phyloP scores from a whole-genome alignment of 73 alveolate genomes.

The Tetrahymena borealis region DNA sequence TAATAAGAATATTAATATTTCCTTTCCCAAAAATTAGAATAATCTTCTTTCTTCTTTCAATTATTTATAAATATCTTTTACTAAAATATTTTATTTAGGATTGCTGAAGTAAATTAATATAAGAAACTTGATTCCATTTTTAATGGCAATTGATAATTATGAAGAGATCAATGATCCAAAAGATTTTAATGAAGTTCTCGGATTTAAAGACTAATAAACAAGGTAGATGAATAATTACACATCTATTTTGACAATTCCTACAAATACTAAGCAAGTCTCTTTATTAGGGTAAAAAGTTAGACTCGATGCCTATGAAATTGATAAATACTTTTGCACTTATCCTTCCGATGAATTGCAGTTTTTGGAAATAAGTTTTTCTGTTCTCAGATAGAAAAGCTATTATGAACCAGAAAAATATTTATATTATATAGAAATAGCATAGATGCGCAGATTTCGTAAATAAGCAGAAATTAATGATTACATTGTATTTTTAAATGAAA shows the following conservation, averaged over 20 bases:
- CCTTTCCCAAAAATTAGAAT: too few relatives aligned
- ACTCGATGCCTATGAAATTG: neutral
- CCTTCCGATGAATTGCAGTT: neutral
- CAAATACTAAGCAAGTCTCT: neutral
- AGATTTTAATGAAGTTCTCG: neutral
- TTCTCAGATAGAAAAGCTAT: neutral
- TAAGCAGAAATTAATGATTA: neutral
- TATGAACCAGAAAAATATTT: neutral
- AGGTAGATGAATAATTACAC: neutral
- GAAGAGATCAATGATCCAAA: neutral
- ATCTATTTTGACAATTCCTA: neutral
- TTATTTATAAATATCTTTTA: too few relatives aligned
- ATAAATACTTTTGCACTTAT: neutral
- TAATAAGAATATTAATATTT: too few relatives aligned
- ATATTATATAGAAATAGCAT: neutral
- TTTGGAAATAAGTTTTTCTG: neutral
- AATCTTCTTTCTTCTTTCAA: too few relatives aligned
- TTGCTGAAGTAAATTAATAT: neutral
- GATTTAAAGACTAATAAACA: neutral
- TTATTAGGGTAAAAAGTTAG: neutral
- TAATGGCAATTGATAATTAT: neutral
- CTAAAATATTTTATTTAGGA: neutral
- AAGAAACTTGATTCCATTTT: neutral
- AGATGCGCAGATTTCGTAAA: neutral
- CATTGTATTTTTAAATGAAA: neutral